phyloP scores from a whole-genome alignment of 192 early-diverging fungal species.

The Coemansia sp. region DNA sequence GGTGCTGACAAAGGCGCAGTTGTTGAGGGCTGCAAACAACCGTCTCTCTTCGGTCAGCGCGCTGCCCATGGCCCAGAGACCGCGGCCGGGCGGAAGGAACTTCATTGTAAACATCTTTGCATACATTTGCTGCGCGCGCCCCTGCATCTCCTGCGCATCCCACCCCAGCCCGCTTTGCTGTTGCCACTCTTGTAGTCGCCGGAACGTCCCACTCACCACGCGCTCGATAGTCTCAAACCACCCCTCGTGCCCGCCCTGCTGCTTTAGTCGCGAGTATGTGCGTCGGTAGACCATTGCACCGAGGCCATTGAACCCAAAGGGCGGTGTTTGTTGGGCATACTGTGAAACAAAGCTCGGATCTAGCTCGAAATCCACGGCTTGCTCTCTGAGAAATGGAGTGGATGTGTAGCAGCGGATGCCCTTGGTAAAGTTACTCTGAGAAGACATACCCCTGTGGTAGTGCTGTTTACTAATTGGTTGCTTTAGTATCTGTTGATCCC shows the following conservation, averaged over 20 bases:
- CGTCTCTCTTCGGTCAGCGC: conserved; percentile 45
- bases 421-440: too few species aligned
- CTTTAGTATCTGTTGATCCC: too few species aligned
- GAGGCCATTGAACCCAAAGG: conserved; percentile 53
- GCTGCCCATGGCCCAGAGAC: conserved; percentile 54
- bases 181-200: conserved; percentile 44
- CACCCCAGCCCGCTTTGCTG: conserved; percentile 24
- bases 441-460: too few species aligned
- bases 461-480: too few species aligned
- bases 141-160: conserved; percentile 39
- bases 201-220: conserved; percentile 54
- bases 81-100: conserved; percentile 52
- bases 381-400: too few species aligned
- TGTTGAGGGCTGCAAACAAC: conserved; percentile 50
- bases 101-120: conserved; percentile 52
- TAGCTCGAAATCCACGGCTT: not conserved
- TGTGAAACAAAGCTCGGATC: conserved; percentile 1
- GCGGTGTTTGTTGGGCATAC: conserved; percentile 7
- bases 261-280: conserved; percentile 47
- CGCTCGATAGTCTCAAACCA: conserved; percentile 52
- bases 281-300: conserved; percentile 52
- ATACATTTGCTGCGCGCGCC: conserved; percentile 50
- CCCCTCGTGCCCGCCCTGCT: conserved; percentile 21
- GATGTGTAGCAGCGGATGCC: too few species aligned
- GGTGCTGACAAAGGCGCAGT: conserved; percentile 54